Conservation (phyloP, 305 asterid species). For the Andrographis paniculata region DNA sequence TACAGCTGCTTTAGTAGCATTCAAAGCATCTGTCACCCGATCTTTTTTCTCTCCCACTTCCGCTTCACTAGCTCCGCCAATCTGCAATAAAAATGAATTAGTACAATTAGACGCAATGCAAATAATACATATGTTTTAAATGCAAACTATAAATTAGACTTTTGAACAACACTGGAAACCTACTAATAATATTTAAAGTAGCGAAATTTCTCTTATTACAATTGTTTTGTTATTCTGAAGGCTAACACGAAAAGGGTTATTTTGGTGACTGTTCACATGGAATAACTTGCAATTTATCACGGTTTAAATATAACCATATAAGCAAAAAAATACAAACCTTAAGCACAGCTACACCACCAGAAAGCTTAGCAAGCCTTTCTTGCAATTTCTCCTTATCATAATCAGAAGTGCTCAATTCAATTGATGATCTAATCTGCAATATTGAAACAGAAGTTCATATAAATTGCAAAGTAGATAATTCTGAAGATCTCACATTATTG, state of each 20-base stretch:
- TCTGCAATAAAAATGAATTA: conserved; percentile 22
- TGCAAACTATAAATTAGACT: too few relatives aligned
- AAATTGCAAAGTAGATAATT: not conserved
- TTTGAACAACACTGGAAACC: too few relatives aligned
- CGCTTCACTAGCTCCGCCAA: conserved; percentile 90
- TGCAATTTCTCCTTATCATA: conserved; percentile 92
- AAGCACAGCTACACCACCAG: conserved; percentile 78
- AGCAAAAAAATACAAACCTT: conserved; percentile 47
- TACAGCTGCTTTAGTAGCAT: conserved; percentile 88
- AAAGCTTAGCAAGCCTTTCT: conserved; percentile 82
- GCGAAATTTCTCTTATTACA: too few relatives aligned
- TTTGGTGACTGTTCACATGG: too few relatives aligned
- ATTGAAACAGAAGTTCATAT: not conserved
- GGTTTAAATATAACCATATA: too few relatives aligned
- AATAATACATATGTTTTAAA: too few relatives aligned
- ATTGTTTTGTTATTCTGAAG: too few relatives aligned
- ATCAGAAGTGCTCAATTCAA: conserved; percentile 77
- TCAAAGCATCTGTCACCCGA: conserved; percentile 85
- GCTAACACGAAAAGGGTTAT: too few relatives aligned
- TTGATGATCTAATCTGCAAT: conserved; percentile 60
- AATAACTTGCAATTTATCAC: too few relatives aligned
- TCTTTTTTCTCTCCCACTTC: conserved; percentile 91
- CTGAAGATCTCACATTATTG: too few relatives aligned
- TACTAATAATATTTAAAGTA: too few relatives aligned
- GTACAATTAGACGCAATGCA: not conserved